Conservation (phyloP, 768 basidiomycete species). For the Kwoniella bestiolae region DNA sequence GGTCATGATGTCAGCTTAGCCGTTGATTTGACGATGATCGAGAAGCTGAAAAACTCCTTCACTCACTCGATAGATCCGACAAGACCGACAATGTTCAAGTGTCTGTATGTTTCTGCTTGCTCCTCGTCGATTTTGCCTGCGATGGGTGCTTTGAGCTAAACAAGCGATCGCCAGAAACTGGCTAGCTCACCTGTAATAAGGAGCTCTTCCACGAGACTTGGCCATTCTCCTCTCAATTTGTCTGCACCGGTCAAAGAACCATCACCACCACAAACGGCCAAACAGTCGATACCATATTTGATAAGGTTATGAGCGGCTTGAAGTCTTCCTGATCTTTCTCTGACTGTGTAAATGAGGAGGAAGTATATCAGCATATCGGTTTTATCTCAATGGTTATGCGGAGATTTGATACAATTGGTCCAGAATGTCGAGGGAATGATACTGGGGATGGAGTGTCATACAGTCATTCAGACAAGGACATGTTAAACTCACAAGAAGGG, state of each 20-base stretch:
- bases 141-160: background rate
- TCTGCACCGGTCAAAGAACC: constrained; percentile 96
- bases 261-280: constrained; percentile 97
- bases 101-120: constrained; percentile 71
- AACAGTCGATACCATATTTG: constrained; percentile 94
- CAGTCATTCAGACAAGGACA: background rate
- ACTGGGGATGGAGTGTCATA: background rate
- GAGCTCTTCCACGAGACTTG: constrained; percentile 74
- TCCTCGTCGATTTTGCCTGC: constrained; percentile 74
- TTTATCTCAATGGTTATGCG: too few species aligned
- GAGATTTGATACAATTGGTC: too few species aligned
- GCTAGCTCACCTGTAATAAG: constrained; percentile 64
- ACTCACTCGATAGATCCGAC: constrained; percentile 89
- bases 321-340: constrained; percentile 84
- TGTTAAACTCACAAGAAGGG: constrained; percentile 48
- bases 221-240: constrained; percentile 92
- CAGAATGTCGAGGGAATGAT: too few species aligned
- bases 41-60: background rate
- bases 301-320: constrained; percentile 87
- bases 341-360: constrained; percentile 62
- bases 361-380: background rate
- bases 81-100: constrained; percentile 95
- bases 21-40: background rate
- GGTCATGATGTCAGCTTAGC: background rate
- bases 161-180: background rate